Percentiles rank a stretch among this genome's conserved stretches.
Conservation (phyloP, 805 yeast species). For the Candida nemodendra region DNA sequence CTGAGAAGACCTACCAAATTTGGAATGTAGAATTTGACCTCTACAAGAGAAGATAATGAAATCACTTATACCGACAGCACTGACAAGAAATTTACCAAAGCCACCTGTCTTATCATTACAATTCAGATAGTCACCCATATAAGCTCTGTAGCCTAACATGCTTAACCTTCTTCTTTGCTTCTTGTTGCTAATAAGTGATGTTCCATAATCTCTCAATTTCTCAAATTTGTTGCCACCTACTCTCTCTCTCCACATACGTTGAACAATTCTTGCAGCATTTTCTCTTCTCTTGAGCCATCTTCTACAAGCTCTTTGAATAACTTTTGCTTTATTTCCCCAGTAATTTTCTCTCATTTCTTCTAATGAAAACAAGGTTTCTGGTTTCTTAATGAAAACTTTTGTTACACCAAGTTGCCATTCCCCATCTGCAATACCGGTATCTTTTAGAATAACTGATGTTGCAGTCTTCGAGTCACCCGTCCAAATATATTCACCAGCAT, state of each 20-base stretch:
- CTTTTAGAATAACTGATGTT: slow-evolving; percentile 46
- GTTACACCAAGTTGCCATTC: slow-evolving; percentile 93
- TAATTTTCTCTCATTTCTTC: slow-evolving; percentile 96
- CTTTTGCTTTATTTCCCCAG: slow-evolving; percentile 98
- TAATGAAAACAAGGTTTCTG: slow-evolving; percentile 91
- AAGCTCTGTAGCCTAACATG: slow-evolving; percentile 82
- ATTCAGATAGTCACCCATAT: slow-evolving; percentile 90
- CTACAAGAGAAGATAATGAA: slow-evolving; percentile 72
- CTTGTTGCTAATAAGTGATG: slow-evolving; percentile 61
- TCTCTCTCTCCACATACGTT: slow-evolving; percentile 77
- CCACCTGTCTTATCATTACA: slow-evolving; percentile 72
- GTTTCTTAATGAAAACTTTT: slow-evolving; percentile 92
- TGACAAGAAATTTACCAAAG: slow-evolving; percentile 71
- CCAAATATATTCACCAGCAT: slow-evolving; percentile 76
- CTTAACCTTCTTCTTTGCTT: slow-evolving; percentile 91
- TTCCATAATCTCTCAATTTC: slow-evolving; percentile 83
- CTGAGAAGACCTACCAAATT: slow-evolving; percentile 89
- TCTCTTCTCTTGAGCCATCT: slow-evolving; percentile 74
- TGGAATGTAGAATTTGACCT: slow-evolving; percentile 79
- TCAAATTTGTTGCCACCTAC: slow-evolving; percentile 80
- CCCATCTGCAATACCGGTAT: slow-evolving; percentile 64
- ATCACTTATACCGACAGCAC: slow-evolving; percentile 68
- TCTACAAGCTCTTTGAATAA: slow-evolving; percentile 97
- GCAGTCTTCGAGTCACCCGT: slow-evolving; percentile 54
- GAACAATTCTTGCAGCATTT: slow-evolving; percentile 81